phyloP scores from a whole-genome alignment of 2,329 filamentous ascomycete genomes.

The Diaporthe velutina region DNA sequence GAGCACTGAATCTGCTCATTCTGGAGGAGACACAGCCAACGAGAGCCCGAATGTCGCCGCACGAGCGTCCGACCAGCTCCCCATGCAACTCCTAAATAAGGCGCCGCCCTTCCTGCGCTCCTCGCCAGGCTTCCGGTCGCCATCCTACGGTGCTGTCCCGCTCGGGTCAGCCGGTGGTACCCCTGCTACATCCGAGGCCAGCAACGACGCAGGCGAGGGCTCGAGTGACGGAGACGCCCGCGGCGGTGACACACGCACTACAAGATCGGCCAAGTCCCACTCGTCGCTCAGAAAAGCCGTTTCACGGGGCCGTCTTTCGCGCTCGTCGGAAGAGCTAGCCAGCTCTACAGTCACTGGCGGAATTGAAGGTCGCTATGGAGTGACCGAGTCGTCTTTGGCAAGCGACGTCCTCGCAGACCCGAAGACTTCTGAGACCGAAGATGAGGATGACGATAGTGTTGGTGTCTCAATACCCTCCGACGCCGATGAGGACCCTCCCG shows the following conservation, averaged over 20 bases:
- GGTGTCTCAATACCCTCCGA: slow-evolving; percentile 53
- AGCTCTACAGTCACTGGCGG: slow-evolving; percentile 65
- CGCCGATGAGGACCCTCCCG: slow-evolving; percentile 66
- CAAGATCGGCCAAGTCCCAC: slow-evolving; percentile 27
- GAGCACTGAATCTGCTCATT: slow-evolving; percentile 21
- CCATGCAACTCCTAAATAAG: slow-evolving; percentile 42
- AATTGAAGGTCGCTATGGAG: slow-evolving; percentile 65
- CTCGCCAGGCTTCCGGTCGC: slow-evolving; percentile 47
- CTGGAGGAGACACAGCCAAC: slow-evolving; percentile 20
- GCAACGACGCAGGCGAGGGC: slow-evolving; percentile 35
- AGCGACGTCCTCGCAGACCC: slow-evolving; percentile 59
- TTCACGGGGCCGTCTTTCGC: slow-evolving; percentile 22
- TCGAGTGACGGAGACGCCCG: slow-evolving; percentile 33
- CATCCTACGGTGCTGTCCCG: slow-evolving; percentile 51
- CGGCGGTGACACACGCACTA: background rate
- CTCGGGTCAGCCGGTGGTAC: slow-evolving; percentile 35
- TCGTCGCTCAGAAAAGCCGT: slow-evolving; percentile 35
- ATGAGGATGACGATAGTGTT: slow-evolving; percentile 42
- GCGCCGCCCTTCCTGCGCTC: slow-evolving; percentile 47
- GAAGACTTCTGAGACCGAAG: slow-evolving; percentile 53
- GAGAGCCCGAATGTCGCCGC: slow-evolving; percentile 28
- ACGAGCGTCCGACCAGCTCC: slow-evolving; percentile 30
- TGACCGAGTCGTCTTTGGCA: slow-evolving; percentile 62
- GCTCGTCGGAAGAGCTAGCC: slow-evolving; percentile 63
- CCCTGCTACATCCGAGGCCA: slow-evolving; percentile 28